Conservation (phyloP, 352 stramenopile genomes). For the Blastocystis sp. region DNA sequence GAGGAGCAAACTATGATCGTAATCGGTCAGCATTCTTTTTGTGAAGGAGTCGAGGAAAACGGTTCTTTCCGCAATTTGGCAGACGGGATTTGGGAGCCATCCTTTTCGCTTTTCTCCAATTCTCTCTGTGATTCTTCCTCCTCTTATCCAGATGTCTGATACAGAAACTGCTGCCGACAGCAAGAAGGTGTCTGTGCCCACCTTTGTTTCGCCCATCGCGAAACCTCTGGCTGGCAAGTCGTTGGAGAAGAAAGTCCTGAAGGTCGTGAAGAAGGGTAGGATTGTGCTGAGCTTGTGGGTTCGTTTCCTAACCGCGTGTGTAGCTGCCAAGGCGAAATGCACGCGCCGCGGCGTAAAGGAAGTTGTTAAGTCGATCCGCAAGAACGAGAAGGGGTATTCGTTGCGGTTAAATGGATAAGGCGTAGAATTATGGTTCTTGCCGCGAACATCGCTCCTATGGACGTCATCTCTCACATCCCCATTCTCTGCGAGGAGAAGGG, state of each 20-base stretch:
- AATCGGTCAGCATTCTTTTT: not conserved
- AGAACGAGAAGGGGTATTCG: slow-evolving; percentile 80
- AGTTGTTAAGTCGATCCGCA: slow-evolving; percentile 91
- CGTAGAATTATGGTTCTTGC: slow-evolving; percentile 85
- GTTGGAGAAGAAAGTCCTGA: slow-evolving; percentile 77
- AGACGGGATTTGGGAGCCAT: not conserved
- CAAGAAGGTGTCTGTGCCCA: slow-evolving; percentile 61
- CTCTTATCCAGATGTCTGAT: slow-evolving; percentile 26
- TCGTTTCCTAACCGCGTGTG: slow-evolving; percentile 38
- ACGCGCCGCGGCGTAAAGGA: slow-evolving; percentile 97
- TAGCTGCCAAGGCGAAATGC: slow-evolving; percentile 83
- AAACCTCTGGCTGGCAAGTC: slow-evolving; percentile 94
- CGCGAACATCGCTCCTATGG: slow-evolving; percentile 97
- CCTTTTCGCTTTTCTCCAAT: not conserved
- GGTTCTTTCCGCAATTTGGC: not conserved
- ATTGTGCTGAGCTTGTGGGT: not conserved
- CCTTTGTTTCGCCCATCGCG: slow-evolving; percentile 70
- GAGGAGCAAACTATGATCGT: not conserved
- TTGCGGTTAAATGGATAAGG: not conserved
- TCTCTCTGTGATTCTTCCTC: not conserved
- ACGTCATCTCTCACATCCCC: slow-evolving; percentile 97
- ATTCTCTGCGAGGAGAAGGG: slow-evolving; percentile 94
- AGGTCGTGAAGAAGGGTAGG: slow-evolving; percentile 77
- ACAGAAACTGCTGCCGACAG: slow-evolving; percentile 20
- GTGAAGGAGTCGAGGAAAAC: not conserved